phyloP scores from a whole-genome alignment of 1,284 basidiomycete genomes.

The Cutaneotrichosporon mucoides region DNA sequence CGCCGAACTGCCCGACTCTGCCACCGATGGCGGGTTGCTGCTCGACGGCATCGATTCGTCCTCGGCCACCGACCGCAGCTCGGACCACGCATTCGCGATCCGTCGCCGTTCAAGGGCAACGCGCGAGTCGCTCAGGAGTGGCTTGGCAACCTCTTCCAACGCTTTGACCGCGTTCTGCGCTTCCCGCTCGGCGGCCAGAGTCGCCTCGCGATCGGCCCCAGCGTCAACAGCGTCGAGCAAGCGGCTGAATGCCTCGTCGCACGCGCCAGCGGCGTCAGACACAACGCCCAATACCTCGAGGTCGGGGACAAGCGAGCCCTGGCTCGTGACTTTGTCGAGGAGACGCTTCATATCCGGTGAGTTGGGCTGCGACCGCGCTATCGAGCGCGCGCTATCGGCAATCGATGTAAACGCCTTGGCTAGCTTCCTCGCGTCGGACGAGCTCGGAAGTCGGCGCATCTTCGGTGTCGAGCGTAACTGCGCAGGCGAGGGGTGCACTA shows the following conservation, averaged over 20 bases:
- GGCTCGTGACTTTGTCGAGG: constrained; percentile 11
- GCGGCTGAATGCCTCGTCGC: constrained; percentile 25
- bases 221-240: constrained; percentile 28
- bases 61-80: constrained; percentile 22
- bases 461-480: constrained; percentile 9
- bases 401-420: constrained; percentile 18
- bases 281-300: constrained; percentile 18
- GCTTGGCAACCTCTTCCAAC: constrained; percentile 7
- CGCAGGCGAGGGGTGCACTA: constrained; percentile 12
- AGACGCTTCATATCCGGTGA: constrained; percentile 6
- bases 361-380: constrained; percentile 1
- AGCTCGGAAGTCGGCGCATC: constrained; percentile 21
- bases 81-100: constrained; percentile 18
- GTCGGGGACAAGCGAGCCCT: constrained; percentile 10
- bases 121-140: constrained; percentile 20
- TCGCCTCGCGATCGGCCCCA: background rate
- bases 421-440: constrained; percentile 7
- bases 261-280: constrained; percentile 14
- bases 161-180: constrained; percentile 3
- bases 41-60: constrained; percentile 7
- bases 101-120: constrained; percentile 23
- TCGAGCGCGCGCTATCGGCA: constrained; percentile 16
- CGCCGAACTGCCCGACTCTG: background rate
- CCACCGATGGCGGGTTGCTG: background rate
- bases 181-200: constrained; percentile 1